These are phyloP conservation scores for Fomes fomentarius DNA, from an alignment of 1,284 basidiomycete species.

Conservation along the genomic window DNA sequence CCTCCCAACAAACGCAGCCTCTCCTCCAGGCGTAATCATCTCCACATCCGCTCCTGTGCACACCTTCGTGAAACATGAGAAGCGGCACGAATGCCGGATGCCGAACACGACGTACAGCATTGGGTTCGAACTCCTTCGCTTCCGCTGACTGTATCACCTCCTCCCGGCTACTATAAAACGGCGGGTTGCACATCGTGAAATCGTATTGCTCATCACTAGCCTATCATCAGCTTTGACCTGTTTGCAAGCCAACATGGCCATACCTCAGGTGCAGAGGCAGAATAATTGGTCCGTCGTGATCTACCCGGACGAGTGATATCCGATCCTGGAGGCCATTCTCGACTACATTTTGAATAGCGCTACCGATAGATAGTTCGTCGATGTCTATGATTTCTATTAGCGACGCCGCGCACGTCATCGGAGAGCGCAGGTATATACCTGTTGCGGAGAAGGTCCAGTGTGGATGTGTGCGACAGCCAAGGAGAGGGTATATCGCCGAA, in stretches of 20 bases:
- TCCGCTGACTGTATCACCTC: slow-evolving; percentile 68
- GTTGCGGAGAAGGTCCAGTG: slow-evolving; percentile 71
- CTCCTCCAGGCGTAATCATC: slow-evolving; percentile 88
- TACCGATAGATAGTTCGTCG: slow-evolving; percentile 59
- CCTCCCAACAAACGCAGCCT: slow-evolving; percentile 73
- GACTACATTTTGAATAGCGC: slow-evolving; percentile 57
- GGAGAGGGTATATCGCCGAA: slow-evolving; percentile 87
- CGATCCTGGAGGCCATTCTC: slow-evolving; percentile 54
- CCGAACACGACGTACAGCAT: slow-evolving; percentile 53
- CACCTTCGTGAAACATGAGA: slow-evolving; percentile 50
- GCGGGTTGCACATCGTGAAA: slow-evolving; percentile 95
- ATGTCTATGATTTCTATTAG: slow-evolving; percentile 54
- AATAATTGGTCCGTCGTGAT: slow-evolving; percentile 45
- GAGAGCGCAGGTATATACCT: slow-evolving; percentile 47
- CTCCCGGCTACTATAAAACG: slow-evolving; percentile 79
- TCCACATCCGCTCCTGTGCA: slow-evolving; percentile 86
- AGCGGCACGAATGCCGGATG: background rate
- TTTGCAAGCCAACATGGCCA: background rate
- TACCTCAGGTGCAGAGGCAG: slow-evolving; percentile 7
- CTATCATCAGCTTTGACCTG: background rate
- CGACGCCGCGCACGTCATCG: background rate
- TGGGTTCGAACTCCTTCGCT: slow-evolving; percentile 64
- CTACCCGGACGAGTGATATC: slow-evolving; percentile 50
- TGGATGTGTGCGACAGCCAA: slow-evolving; percentile 62
- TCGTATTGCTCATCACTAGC: slow-evolving; percentile 45